Percentiles rank a stretch among this genome's conserved stretches.
phyloP scores from a whole-genome alignment of 768 basidiomycete genomes.

The Cystofilobasidium capitatum region DNA sequence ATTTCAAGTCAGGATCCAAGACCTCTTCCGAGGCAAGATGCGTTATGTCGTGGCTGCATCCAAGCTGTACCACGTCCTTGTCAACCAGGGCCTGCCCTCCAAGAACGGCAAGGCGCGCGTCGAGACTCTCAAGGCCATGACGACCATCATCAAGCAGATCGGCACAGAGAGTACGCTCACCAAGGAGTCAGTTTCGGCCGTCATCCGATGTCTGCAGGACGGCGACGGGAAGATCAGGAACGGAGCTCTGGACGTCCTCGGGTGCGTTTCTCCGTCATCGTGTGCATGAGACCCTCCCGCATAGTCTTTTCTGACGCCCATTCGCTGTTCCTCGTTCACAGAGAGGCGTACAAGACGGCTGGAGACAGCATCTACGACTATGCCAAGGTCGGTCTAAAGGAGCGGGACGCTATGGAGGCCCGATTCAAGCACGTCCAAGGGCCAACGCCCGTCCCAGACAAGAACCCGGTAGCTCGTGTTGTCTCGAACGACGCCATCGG shows the following conservation, averaged over 20 bases:
- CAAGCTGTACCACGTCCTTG: conserved; percentile 73
- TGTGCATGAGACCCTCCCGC: conserved; percentile 6
- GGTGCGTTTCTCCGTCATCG: conserved; percentile 46
- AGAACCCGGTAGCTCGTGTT: conserved; percentile 14
- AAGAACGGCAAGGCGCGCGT: conserved; percentile 88
- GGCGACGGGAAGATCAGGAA: conserved; percentile 82
- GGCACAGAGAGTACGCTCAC: conserved; percentile 39
- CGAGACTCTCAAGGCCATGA: conserved; percentile 60
- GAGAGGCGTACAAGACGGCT: conserved; percentile 69
- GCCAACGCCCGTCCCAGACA: conserved; percentile 4
- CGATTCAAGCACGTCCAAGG: conserved; percentile 45
- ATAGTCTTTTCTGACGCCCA: not conserved
- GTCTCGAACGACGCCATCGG: not conserved
- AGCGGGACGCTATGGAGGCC: conserved; percentile 86
- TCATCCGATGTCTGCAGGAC: conserved; percentile 73
- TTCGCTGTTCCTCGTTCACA: conserved; percentile 37
- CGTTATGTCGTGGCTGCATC: conserved; percentile 89
- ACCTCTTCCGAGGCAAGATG: conserved; percentile 63
- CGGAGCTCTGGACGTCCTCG: conserved; percentile 69
- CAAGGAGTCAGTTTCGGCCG: conserved; percentile 61
- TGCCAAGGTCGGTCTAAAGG: conserved; percentile 66
- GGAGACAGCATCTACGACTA: conserved; percentile 77
- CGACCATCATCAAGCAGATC: conserved; percentile 22
- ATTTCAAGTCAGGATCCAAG: conserved; percentile 49
- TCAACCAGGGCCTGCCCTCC: conserved; percentile 79